phyloP scores from a whole-genome alignment of 345 rosid species.

The Bretschneidera sinensis region DNA sequence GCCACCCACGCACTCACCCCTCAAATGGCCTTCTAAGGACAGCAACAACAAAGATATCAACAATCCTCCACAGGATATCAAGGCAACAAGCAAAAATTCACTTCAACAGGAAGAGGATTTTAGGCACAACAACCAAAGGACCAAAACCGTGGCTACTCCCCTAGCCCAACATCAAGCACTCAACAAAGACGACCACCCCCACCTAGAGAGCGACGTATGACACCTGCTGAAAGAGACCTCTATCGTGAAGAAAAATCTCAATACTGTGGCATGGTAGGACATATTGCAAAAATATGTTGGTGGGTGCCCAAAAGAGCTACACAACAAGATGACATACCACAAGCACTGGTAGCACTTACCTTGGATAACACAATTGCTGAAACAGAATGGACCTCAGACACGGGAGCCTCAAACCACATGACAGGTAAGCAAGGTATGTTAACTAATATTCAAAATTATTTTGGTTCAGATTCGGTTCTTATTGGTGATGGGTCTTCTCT shows the following conservation, averaged over 20 bases:
- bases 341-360: slow-evolving; percentile 1
- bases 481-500: neutral
- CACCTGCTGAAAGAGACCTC: neutral
- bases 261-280: neutral
- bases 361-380: neutral
- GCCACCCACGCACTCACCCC: neutral
- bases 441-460: neutral
- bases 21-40: neutral
- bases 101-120: neutral
- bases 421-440: slow-evolving; percentile 3
- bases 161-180: too few species aligned
- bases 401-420: slow-evolving; percentile 3
- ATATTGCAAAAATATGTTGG: too few species aligned
- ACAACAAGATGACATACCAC: neutral
- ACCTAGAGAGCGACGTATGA: neutral
- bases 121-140: slow-evolving; percentile 1
- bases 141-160: neutral
- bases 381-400: slow-evolving; percentile 5
- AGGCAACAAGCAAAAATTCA: neutral
- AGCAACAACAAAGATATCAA: neutral
- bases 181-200: neutral
- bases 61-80: too few species aligned
- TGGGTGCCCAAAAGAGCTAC: neutral
- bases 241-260: neutral
- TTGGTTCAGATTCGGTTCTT: neutral